Base-by-base conservation (phyloP, 2,329 filamentous ascomycete genomes). In the Ophiostoma populinum region DNA sequence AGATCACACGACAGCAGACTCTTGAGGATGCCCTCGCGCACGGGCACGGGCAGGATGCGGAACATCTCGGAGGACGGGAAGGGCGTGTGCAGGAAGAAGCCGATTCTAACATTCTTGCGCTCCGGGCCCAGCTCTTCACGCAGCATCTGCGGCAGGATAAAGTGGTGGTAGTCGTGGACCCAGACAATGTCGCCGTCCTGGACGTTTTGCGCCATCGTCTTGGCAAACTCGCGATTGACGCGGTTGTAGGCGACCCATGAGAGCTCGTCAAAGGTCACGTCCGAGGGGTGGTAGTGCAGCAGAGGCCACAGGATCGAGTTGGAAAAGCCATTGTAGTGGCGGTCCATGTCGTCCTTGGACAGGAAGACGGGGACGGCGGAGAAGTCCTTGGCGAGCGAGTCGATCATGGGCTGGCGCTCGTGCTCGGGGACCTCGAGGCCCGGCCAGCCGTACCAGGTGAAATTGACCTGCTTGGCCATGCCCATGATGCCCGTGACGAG, bases 391-490 rank as follows among this genome's bases (percentile, higher is more conserved):
- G 82, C 80, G 50, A 95, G 62, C 43, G 79, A 74, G 50, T 78
- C 66, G 51, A 73, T 78, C 55, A 98, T 75, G 37, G 67, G 65
- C 2, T 68, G 63, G 28, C 81, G 69, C 55, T 95, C 87, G 37
- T 74, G 69, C 43, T 92, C 81, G 25, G 87, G 87, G 5, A 95
- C 75, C 55, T 95, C 83, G 32, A 93, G 61, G 24, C 90, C 90
- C 1, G 90, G 86, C 87, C 90, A 95, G 46, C 90, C 90, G 57
- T 95, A 95, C 90, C 90, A 98, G 56, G 90, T 81, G 57, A 95
- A 95, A 46, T 77, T 87, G 18, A 83, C 93, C 21, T 82, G 80
- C 59, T 94, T 94, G 48, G 81, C 78, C 39, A 95, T 62, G 18
- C 90, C 90, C 46, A 82, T 92, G 41, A 98, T 65, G 15, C 90